These are phyloP conservation scores for Neurospora discreta DNA, from an alignment of 495 filamentous ascomycete genomes.

Conservation along the genomic window DNA sequence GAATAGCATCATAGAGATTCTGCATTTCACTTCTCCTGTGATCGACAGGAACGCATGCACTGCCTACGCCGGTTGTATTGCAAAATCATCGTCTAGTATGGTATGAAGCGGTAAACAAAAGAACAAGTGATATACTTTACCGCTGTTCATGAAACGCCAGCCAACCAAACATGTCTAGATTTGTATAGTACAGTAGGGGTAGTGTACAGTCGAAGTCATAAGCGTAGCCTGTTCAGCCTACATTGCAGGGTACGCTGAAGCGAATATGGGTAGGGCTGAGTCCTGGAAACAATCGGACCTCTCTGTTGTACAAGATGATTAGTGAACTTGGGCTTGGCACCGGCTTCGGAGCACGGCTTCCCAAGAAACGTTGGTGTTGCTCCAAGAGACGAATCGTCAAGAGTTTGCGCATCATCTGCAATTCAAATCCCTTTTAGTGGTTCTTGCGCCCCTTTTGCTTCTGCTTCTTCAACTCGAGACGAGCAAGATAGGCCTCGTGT, in stretches of 20 bases:
- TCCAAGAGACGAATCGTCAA: neutral
- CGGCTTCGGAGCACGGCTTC: neutral
- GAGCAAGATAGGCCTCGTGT: constrained; percentile 23
- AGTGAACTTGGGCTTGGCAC: neutral
- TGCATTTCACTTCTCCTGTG: constrained; percentile 11
- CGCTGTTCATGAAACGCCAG: neutral
- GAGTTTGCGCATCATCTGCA: neutral
- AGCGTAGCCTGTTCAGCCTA: neutral
- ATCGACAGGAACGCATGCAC: neutral
- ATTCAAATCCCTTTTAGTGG: neutral
- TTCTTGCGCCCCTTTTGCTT: constrained; percentile 1
- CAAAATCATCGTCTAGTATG: neutral
- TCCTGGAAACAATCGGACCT: neutral
- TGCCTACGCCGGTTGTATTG: neutral
- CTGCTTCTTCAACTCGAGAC: constrained; percentile 18
- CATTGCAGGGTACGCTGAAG: neutral
- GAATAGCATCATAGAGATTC: constrained; percentile 14
- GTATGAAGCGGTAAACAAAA: neutral
- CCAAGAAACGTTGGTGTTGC: neutral
- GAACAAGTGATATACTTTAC: neutral
- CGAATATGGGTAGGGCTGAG: neutral
- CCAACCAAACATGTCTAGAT: neutral
- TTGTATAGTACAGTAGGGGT: neutral
- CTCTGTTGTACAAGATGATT: neutral
- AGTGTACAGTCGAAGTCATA: neutral